These are phyloP conservation scores for Diplocarpon mali DNA, from an alignment of 2,329 filamentous ascomycete species.

Conservation along the genomic window DNA sequence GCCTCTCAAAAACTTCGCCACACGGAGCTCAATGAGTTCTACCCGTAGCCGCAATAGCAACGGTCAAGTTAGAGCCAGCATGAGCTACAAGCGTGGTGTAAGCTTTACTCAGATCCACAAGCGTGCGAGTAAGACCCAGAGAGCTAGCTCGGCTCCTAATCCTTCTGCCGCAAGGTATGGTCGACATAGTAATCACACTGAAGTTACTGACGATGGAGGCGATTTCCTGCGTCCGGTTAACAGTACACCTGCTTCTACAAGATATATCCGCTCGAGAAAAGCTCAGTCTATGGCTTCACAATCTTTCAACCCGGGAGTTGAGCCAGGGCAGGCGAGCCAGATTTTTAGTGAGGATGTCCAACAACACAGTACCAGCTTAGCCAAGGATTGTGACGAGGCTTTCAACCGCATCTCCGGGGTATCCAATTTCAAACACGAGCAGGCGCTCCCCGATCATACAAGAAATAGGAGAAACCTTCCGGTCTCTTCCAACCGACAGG, in stretches of 20 bases:
- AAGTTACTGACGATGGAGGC: constrained; percentile 18
- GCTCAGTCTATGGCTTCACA: constrained; percentile 6
- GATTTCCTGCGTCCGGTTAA: constrained; percentile 10
- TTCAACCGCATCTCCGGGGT: constrained; percentile 59
- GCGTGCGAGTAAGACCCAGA: constrained; percentile 10
- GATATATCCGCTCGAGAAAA: constrained; percentile 26
- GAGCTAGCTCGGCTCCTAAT: constrained; percentile 1
- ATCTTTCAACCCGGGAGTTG: constrained; percentile 6
- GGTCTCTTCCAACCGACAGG: too few species aligned
- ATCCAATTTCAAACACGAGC: constrained; percentile 1
- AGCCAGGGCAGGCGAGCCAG: constrained; percentile 14
- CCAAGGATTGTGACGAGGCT: constrained; percentile 83
- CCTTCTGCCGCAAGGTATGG: constrained; percentile 1
- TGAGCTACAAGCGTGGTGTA: constrained; percentile 48
- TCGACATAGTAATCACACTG: constrained; percentile 17
- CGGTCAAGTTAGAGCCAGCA: constrained; percentile 31
- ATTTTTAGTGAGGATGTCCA: constrained; percentile 65
- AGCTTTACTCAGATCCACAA: constrained; percentile 47
- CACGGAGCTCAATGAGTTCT: constrained; percentile 37
- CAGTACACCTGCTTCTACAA: constrained; percentile 13
- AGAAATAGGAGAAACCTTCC: too few species aligned
- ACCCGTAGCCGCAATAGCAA: constrained; percentile 29
- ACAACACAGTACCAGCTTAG: constrained; percentile 74
- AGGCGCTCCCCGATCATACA: too few species aligned
- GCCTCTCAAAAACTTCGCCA: constrained; percentile 28